phyloP scores from a whole-genome alignment of 768 basidiomycete genomes.

The Boletus sp. region DNA sequence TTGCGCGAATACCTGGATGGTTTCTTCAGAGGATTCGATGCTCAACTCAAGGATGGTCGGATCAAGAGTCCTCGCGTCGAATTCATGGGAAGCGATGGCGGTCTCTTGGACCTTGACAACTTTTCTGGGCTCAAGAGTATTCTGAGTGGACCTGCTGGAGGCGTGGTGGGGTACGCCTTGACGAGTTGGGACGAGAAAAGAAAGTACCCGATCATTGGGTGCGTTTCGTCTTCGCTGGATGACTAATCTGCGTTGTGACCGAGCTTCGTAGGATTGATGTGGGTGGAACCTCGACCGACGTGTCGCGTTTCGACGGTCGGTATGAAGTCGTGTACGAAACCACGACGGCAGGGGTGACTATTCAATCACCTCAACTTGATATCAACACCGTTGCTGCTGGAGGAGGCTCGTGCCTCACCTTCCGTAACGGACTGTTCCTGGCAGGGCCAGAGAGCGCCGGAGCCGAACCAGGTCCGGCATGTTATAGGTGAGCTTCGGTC shows the following conservation, averaged over 20 bases:
- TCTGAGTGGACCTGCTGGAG: slow-evolving; percentile 90
- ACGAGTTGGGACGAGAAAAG: slow-evolving; percentile 78
- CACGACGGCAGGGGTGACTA: slow-evolving; percentile 90
- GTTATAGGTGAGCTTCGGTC: slow-evolving; percentile 62
- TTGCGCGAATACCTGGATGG: slow-evolving; percentile 82
- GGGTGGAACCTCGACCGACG: slow-evolving; percentile 96
- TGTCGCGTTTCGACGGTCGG: slow-evolving; percentile 86
- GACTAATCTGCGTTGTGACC: neutral
- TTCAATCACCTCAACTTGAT: slow-evolving; percentile 90
- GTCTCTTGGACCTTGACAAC: slow-evolving; percentile 72
- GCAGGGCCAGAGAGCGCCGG: slow-evolving; percentile 94
- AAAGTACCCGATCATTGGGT: slow-evolving; percentile 83
- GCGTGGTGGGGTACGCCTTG: slow-evolving; percentile 92
- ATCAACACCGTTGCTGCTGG: slow-evolving; percentile 97
- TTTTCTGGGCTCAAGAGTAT: slow-evolving; percentile 95
- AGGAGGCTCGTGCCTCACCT: slow-evolving; percentile 86
- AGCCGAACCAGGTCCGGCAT: slow-evolving; percentile 90
- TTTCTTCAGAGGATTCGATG: slow-evolving; percentile 88
- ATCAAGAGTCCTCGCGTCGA: slow-evolving; percentile 72
- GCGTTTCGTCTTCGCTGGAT: slow-evolving; percentile 24
- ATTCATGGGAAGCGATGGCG: slow-evolving; percentile 96
- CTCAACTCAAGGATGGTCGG: slow-evolving; percentile 59
- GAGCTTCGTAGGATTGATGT: slow-evolving; percentile 65
- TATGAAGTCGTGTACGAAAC: slow-evolving; percentile 95
- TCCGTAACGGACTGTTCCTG: slow-evolving; percentile 86